Evolutionary conservation across 2,329 filamentous ascomycete genomes (phyloP).

Genomic region (Penicillium sp.): DNA sequence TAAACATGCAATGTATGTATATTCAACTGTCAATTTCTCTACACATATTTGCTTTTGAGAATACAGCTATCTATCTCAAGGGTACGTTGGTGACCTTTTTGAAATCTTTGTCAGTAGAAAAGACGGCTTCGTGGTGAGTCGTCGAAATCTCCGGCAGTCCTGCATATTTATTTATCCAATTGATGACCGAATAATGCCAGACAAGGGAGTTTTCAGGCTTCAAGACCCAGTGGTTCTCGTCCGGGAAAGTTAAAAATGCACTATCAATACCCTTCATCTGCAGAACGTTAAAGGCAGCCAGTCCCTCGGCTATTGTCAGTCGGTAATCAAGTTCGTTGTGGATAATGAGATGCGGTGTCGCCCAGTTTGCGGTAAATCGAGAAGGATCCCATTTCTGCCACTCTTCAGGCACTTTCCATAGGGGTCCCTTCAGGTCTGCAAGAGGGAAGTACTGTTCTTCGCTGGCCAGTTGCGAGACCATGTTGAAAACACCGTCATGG

Average conservation of each 20-base stretch:
- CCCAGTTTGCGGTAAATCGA: slow-evolving; percentile 63
- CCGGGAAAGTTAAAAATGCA: slow-evolving; percentile 75
- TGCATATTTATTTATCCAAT: slow-evolving; percentile 64
- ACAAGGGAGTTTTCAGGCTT: slow-evolving; percentile 87
- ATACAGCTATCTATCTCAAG: slow-evolving; percentile 7
- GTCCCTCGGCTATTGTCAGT: slow-evolving; percentile 76
- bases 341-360: slow-evolving; percentile 82
- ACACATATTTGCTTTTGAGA: not conserved
- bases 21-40: not conserved
- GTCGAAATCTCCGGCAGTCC: slow-evolving; percentile 46
- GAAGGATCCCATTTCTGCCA: slow-evolving; percentile 59
- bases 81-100: slow-evolving; percentile 7
- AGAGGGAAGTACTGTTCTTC: slow-evolving; percentile 56
- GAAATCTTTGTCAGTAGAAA: not conserved
- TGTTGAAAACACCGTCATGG: slow-evolving; percentile 49
- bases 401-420: slow-evolving; percentile 48
- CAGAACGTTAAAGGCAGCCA: slow-evolving; percentile 80
- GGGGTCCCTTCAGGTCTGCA: slow-evolving; percentile 48
- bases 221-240: slow-evolving; percentile 77
- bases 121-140: slow-evolving; percentile 8
- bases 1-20: not conserved
- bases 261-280: slow-evolving; percentile 72
- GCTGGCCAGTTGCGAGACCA: slow-evolving; percentile 40
- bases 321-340: slow-evolving; percentile 90
- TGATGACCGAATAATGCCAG: slow-evolving; percentile 83